phyloP scores from a whole-genome alignment of 2,329 filamentous ascomycete species.

The Rutstroemia sp. region DNA sequence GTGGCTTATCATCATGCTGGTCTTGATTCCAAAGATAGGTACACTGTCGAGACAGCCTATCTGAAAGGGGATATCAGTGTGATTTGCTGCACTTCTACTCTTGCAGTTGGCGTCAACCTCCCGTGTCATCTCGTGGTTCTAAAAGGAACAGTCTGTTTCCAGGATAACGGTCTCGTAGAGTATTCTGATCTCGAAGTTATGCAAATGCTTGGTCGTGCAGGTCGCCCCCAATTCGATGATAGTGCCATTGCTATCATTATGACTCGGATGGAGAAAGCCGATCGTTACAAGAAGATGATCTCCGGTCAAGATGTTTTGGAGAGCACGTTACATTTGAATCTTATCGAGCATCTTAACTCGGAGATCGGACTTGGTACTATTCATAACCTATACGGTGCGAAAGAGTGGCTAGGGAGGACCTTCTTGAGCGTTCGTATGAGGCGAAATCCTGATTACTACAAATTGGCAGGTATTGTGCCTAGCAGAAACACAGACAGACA shows the following conservation, averaged over 20 bases:
- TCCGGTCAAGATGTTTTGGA: constrained; percentile 68
- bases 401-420: constrained; percentile 67
- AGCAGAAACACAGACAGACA: constrained; percentile 50
- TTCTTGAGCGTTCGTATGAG: constrained; percentile 71
- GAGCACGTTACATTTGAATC: constrained; percentile 68
- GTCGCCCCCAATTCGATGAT: constrained; percentile 74
- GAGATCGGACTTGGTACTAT: constrained; percentile 74
- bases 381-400: constrained; percentile 54
- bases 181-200: constrained; percentile 79
- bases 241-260: constrained; percentile 73
- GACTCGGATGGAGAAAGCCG: constrained; percentile 57
- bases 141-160: constrained; percentile 68
- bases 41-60: constrained; percentile 59
- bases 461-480: constrained; percentile 46
- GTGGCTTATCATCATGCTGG: constrained; percentile 82
- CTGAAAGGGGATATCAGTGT: constrained; percentile 65
- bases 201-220: constrained; percentile 84
- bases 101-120: constrained; percentile 77
- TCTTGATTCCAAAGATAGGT: constrained; percentile 56
- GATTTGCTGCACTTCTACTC: constrained; percentile 80
- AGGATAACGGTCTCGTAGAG: constrained; percentile 54
- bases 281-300: constrained; percentile 65
- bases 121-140: constrained; percentile 78
- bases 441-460: constrained; percentile 65
- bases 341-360: constrained; percentile 79